phyloP scores from a whole-genome alignment of 441 rosid genomes.

The Flueggea neowawraea region DNA sequence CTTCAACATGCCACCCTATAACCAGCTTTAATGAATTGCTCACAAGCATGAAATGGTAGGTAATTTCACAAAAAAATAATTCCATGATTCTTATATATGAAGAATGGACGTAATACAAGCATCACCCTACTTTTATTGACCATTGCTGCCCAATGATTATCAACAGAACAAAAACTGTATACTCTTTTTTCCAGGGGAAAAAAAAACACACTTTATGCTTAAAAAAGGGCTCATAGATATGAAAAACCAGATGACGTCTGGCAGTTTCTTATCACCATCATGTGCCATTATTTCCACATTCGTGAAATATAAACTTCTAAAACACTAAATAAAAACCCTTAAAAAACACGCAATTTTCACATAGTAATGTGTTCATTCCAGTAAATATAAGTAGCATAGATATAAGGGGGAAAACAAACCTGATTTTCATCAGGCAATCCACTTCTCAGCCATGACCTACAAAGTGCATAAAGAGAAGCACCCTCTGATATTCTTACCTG shows the following conservation, averaged over 20 bases:
- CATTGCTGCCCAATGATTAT: no score
- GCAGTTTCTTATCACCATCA: no score
- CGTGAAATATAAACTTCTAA: conserved; percentile 1
- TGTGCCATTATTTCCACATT: background rate
- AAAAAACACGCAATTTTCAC: background rate
- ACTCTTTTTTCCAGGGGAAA: no score
- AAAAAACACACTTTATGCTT: no score
- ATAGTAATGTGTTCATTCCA: no score
- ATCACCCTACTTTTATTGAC: background rate
- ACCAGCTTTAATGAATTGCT: conserved; percentile 3
- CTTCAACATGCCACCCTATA: conserved; percentile 4
- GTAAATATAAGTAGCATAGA: background rate
- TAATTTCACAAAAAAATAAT: background rate
- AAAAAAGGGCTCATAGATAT: no score
- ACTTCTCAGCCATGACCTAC: conserved; percentile 93
- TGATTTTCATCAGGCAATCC: conserved; percentile 69
- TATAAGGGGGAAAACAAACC: conserved; percentile 33
- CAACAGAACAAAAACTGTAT: no score
- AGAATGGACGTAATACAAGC: background rate
- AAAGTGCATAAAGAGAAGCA: conserved; percentile 74
- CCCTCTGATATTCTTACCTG: conserved; percentile 71
- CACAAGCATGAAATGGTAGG: background rate
- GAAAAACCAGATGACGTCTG: no score
- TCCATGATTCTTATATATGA: conserved; percentile 3
- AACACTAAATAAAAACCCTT: no score